These are phyloP conservation scores for Fusarium sp. DNA, from an alignment of 2,329 filamentous ascomycete genomes.

Conservation along the genomic window DNA sequence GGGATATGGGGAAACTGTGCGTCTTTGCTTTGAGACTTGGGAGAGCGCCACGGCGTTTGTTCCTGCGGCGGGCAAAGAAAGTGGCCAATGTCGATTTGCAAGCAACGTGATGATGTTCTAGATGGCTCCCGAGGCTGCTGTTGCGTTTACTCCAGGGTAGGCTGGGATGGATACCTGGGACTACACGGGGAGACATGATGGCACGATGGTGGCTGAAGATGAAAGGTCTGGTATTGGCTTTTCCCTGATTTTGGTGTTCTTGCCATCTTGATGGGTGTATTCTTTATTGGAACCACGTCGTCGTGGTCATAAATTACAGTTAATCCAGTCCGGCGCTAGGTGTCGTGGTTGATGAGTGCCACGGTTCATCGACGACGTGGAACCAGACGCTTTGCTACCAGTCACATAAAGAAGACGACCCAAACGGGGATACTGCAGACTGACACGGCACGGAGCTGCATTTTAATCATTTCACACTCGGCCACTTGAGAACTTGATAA, in stretches of 20 bases:
- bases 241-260: background rate
- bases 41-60: background rate
- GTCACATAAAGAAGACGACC: background rate
- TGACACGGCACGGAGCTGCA: constrained; percentile 16
- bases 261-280: background rate
- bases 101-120: background rate
- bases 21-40: background rate
- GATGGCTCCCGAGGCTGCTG: background rate
- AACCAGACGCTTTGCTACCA: constrained; percentile 1
- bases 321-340: constrained; percentile 7
- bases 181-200: constrained; percentile 2
- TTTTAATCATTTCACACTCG: constrained; percentile 7
- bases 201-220: constrained; percentile 1
- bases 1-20: background rate
- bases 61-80: background rate
- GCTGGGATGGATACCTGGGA: background rate
- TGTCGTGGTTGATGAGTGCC: constrained; percentile 6
- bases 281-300: constrained; percentile 30
- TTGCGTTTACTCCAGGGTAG: constrained; percentile 25
- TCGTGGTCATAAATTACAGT: constrained; percentile 14
- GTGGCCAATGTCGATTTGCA: background rate
- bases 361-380: constrained; percentile 19
- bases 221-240: background rate
- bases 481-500: constrained; percentile 11
- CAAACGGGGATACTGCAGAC: constrained; percentile 28